phyloP scores from a whole-genome alignment of 768 basidiomycete species.

The Mycena chlorophos region DNA sequence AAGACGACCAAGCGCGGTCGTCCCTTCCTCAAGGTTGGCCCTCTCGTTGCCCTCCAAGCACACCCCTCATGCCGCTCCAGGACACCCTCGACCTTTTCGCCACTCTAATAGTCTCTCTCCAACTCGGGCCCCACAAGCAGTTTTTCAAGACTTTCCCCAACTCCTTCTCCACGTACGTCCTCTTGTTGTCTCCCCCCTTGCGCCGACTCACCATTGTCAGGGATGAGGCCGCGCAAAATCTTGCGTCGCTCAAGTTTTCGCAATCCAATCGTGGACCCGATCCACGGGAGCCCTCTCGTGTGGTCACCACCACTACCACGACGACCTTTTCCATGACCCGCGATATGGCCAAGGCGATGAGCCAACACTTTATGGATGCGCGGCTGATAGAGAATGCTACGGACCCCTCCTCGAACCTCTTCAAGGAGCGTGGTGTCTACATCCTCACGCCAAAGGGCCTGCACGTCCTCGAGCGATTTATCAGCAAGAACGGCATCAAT shows the following conservation, averaged over 20 bases:
- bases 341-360: conserved; percentile 99
- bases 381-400: conserved; percentile 96
- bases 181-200: conserved; percentile 13
- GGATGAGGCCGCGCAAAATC: conserved; percentile 91
- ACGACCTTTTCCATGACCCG: conserved; percentile 99
- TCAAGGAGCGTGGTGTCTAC: conserved; percentile 98
- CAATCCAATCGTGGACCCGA: conserved; percentile 98
- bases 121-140: conserved; percentile 86
- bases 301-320: conserved; percentile 98
- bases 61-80: conserved; percentile 42
- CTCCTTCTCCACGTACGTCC: conserved; percentile 89
- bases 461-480: conserved; percentile 98
- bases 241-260: conserved; percentile 95
- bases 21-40: conserved; percentile 83
- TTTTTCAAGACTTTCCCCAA: conserved; percentile 95
- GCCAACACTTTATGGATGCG: conserved; percentile 99
- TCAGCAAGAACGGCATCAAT: conserved; percentile 98
- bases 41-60: conserved; percentile 16
- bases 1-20: conserved; percentile 96
- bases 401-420: conserved; percentile 82
- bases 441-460: conserved; percentile 96
- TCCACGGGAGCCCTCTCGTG: conserved; percentile 95
- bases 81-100: conserved; percentile 98
- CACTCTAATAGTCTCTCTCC: conserved; percentile 91
- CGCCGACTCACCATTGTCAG: conserved; percentile 42